phyloP scores from a whole-genome alignment of 2,329 filamentous ascomycete genomes.

The Microdochium trichocladiopsis region DNA sequence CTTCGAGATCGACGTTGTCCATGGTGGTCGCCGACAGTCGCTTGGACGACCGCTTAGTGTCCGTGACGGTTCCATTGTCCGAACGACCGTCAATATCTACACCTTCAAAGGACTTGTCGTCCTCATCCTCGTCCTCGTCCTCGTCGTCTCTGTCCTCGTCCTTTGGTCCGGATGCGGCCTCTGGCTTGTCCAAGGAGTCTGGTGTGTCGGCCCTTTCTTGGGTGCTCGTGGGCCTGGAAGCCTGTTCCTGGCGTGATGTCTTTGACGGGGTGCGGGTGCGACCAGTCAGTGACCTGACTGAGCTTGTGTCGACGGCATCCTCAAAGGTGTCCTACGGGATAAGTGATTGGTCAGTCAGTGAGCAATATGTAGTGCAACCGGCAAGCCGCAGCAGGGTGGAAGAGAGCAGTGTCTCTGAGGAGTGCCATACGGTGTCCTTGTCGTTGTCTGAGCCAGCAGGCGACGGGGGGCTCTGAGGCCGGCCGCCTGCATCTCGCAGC shows the following conservation, averaged over 20 bases:
- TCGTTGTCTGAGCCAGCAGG: slow-evolving; percentile 28
- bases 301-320: slow-evolving; percentile 65
- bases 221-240: slow-evolving; percentile 1
- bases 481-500: slow-evolving; percentile 12
- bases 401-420: slow-evolving; percentile 2
- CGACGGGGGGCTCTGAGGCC: slow-evolving; percentile 16
- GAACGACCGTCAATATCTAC: slow-evolving; percentile 25
- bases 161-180: slow-evolving; percentile 33
- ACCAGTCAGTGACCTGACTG: slow-evolving; percentile 57
- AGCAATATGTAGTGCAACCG: not conserved
- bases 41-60: slow-evolving; percentile 20
- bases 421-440: slow-evolving; percentile 28
- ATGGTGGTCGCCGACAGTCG: slow-evolving; percentile 38
- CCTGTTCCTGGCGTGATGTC: slow-evolving; percentile 1
- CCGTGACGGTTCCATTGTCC: slow-evolving; percentile 29
- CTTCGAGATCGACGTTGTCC: slow-evolving; percentile 28
- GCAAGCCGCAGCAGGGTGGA: not conserved
- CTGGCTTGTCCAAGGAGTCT: slow-evolving; percentile 3
- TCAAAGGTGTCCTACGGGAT: slow-evolving; percentile 67
- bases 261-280: slow-evolving; percentile 25
- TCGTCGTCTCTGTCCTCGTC: slow-evolving; percentile 46
- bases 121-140: slow-evolving; percentile 52
- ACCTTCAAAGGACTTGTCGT: not conserved
- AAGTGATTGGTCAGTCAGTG: not conserved
- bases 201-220: slow-evolving; percentile 10